phyloP scores from a whole-genome alignment of 225 moss, liverwort and hornwort species.

The Antitrichia curtipendula region DNA sequence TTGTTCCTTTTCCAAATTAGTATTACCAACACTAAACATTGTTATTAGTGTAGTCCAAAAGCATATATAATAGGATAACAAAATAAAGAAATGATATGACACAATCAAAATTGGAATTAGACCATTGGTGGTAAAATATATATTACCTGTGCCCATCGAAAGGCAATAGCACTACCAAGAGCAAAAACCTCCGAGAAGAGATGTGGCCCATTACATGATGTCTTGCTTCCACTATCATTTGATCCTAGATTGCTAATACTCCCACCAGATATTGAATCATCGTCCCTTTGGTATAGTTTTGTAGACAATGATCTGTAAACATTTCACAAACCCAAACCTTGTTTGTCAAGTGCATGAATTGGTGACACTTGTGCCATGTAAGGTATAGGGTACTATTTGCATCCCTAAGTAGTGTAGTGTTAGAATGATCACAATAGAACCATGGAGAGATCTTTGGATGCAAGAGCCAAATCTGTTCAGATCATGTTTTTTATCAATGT shows the following conservation, averaged over 20 bases:
- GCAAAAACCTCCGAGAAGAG: constrained; percentile 80
- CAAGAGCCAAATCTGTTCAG: neutral
- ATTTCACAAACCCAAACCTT: neutral
- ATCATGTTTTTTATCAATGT: neutral
- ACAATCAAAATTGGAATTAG: neutral
- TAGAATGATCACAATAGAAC: neutral
- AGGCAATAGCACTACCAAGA: constrained; percentile 67
- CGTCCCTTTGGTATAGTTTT: neutral
- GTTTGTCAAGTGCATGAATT: neutral
- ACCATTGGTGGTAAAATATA: neutral
- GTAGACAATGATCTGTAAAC: neutral
- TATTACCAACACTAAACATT: neutral
- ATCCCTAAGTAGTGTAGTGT: neutral
- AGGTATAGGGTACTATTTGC: neutral
- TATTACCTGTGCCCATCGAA: constrained; percentile 66
- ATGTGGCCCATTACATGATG: neutral
- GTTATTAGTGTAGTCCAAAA: neutral
- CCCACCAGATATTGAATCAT: neutral
- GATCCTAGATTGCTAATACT: neutral
- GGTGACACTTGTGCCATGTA: neutral
- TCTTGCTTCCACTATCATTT: neutral
- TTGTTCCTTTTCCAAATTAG: neutral
- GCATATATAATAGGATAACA: neutral
- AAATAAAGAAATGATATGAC: neutral
- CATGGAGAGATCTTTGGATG: neutral